Conservation (phyloP, 345 rosid species). For the Heritiera littoralis region DNA sequence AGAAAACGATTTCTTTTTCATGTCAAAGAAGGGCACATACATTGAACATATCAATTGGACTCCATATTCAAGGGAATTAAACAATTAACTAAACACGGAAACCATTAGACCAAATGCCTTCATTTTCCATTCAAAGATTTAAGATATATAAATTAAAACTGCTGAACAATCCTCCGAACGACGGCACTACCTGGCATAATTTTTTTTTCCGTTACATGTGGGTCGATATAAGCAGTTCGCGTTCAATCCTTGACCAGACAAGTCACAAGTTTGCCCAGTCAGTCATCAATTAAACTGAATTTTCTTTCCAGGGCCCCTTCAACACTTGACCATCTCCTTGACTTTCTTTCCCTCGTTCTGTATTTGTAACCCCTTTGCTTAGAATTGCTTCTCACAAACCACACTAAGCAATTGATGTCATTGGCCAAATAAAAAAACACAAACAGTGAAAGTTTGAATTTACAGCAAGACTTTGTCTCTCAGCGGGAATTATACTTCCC, state of each 20-base stretch:
- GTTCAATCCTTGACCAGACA: background rate
- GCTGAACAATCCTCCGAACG: background rate
- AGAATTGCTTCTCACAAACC: background rate
- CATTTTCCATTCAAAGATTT: background rate
- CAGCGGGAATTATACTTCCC: constrained; percentile 9
- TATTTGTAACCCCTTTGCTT: background rate
- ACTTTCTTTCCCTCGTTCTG: background rate
- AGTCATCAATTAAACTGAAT: background rate
- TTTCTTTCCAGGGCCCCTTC: background rate
- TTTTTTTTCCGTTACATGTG: background rate
- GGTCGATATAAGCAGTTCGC: background rate
- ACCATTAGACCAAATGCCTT: background rate
- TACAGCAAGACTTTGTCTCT: background rate
- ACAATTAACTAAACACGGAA: background rate
- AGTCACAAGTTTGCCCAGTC: too few relatives aligned
- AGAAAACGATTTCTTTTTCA: too few relatives aligned
- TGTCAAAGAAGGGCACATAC: too few relatives aligned
- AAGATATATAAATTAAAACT: background rate
- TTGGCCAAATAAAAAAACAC: background rate
- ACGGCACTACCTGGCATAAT: too few relatives aligned
- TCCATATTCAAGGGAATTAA: background rate
- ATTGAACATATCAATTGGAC: too few relatives aligned
- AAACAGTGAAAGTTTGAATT: too few relatives aligned
- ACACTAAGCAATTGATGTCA: constrained; percentile 5
- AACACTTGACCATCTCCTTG: background rate